Conservation (phyloP, 2,329 filamentous ascomycete genomes). For the Fusarium sp. region DNA sequence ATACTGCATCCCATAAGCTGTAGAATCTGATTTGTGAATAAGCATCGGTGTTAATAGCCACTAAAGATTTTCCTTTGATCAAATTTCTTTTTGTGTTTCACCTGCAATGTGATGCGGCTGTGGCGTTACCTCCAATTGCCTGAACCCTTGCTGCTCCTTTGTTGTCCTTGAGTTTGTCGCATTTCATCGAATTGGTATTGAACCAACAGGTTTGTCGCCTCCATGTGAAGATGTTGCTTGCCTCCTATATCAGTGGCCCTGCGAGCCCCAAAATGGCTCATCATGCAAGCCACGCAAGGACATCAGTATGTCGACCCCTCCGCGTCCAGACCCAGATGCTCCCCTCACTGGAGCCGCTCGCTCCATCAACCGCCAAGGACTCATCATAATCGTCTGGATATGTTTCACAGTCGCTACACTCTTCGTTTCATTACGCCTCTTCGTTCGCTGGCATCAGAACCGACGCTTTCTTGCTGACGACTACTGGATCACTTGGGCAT, state of each 20-base stretch:
- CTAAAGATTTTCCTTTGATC: no score
- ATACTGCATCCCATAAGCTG: neutral
- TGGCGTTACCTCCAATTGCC: neutral
- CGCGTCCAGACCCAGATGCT: slow-evolving; percentile 2
- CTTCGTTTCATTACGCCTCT: slow-evolving; percentile 2
- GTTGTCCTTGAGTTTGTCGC: neutral
- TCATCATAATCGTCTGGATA: slow-evolving; percentile 5
- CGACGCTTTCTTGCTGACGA: slow-evolving; percentile 17
- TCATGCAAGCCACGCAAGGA: neutral
- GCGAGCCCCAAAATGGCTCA: neutral
- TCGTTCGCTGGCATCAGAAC: slow-evolving; percentile 24
- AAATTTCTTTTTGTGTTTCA: neutral
- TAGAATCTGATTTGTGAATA: neutral
- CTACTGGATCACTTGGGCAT: slow-evolving; percentile 30
- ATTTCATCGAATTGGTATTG: neutral
- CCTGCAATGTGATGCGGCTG: neutral
- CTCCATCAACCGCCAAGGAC: slow-evolving; percentile 3
- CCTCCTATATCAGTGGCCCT: neutral
- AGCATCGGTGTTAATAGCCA: neutral
- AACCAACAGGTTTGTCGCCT: neutral
- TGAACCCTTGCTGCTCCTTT: neutral
- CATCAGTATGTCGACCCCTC: neutral
- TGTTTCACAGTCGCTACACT: slow-evolving; percentile 20
- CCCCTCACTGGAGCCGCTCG: slow-evolving; percentile 19
- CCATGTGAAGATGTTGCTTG: neutral